These are phyloP conservation scores for Setomelanomma holmii DNA, from an alignment of 2,329 filamentous ascomycete species.

Conservation along the genomic window DNA sequence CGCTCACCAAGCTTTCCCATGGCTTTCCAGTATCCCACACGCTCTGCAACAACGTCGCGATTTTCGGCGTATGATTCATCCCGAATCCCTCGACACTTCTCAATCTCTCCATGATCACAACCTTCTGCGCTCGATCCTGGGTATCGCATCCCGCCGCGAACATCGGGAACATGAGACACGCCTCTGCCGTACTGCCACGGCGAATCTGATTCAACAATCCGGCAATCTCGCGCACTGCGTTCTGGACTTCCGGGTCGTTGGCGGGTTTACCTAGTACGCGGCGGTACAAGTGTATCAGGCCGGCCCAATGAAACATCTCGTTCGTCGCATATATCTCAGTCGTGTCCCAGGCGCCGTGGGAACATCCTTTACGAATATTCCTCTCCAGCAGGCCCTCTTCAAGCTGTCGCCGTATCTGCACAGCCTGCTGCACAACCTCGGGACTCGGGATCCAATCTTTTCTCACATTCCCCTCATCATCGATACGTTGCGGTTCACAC, in stretches of 20 bases:
- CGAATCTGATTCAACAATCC: conserved; percentile 67
- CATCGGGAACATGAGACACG: conserved; percentile 78
- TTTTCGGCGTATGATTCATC: conserved; percentile 75
- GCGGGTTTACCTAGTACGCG: conserved; percentile 71
- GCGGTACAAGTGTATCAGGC: conserved; percentile 76
- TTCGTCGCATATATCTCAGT: conserved; percentile 75
- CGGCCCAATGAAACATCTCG: conserved; percentile 80
- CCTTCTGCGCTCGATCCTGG: conserved; percentile 61
- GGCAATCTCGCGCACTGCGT: conserved; percentile 69
- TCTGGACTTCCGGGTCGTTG: conserved; percentile 66
- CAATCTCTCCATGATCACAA: conserved; percentile 70
- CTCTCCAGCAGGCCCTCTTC: conserved; percentile 57
- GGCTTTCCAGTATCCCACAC: conserved; percentile 72
- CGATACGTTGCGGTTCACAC: conserved; percentile 71
- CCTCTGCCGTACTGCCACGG: conserved; percentile 73
- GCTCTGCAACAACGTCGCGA: conserved; percentile 70
- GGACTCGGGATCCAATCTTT: conserved; percentile 65
- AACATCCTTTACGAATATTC: conserved; percentile 51
- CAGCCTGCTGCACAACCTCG: conserved; percentile 63
- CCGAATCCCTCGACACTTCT: conserved; percentile 73
- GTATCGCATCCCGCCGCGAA: conserved; percentile 84
- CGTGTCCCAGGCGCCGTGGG: conserved; percentile 62
- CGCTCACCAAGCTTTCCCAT: conserved; percentile 72
- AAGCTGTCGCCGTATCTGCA: conserved; percentile 67
- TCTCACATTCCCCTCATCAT: conserved; percentile 58